Evolutionary conservation across 1,284 basidiomycete species (phyloP), one percentile per base, ranked within the genome.

Genomic region (Nidula niveotomentosa): DNA sequence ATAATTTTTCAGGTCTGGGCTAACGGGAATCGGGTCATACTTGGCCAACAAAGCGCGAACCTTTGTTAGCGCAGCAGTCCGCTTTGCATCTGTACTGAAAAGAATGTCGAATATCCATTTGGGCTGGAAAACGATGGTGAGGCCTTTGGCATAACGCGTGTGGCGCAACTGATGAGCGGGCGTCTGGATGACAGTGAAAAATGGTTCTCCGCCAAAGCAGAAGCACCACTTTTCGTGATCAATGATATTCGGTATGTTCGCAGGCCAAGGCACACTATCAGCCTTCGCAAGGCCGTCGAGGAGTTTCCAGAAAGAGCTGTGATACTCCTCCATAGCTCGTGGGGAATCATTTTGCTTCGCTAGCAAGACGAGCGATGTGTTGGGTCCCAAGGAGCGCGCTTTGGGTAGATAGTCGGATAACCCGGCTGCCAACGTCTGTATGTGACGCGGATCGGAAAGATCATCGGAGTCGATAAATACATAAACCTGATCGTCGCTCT

Each of bases 71-170:
- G 60, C 58, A 6, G 56, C 55, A 15, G 51, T 51, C 4, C 60
- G 60, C 36, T 59, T 59, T 8, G 58, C 60, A 13, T 61, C 58
- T 12, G 47, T 51, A 53, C 58, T 59, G 53, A 59, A 61, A 17
- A 61, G 45, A 23, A 61, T 61, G 33, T 61, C 60, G 52, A 61
- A 61, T 23, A 61, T 61, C 60, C 58, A 61, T 47, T 61, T 59
- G 36, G 60, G 60, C 37, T 61, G 60, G 56, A 61, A 61, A 30
- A 61, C 60, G 30, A 59, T 59, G 35, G 56, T 55, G 12, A 59
- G 46, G 13, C 58, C 60, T 48, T 59, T 59, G 30, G 58, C 60
- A 36, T 52, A 59, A 35, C 60, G 53, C 2, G 53, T 57, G 6
- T 54, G 58, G 48, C 58, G 60, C 6, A 52, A 49, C 35, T 57